A percentile compares a stretch with the other conserved stretches of the same genome.
Conservation (phyloP, 2,329 filamentous ascomycete species). For the Shiraia bambusicola region DNA sequence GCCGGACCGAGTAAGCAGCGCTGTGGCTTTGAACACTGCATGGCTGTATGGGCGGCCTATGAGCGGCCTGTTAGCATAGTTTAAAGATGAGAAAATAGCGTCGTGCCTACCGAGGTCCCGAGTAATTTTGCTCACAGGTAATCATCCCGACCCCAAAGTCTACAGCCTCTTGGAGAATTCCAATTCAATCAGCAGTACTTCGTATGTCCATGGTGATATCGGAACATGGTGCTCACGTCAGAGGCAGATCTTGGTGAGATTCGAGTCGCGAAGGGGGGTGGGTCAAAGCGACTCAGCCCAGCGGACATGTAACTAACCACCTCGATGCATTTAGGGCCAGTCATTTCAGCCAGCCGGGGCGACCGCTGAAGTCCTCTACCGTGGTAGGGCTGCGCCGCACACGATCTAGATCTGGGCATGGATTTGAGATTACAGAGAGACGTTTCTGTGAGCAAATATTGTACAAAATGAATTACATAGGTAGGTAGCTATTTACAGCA, state of each 20-base stretch:
- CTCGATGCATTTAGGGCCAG: background rate
- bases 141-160: too few relatives aligned
- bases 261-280: background rate
- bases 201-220: background rate
- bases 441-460: background rate
- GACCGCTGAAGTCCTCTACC: background rate
- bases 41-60: background rate
- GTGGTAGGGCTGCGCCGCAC: background rate
- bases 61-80: too few relatives aligned
- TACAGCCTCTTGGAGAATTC: background rate
- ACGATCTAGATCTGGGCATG: background rate
- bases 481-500: background rate
- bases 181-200: background rate
- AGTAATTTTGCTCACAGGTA: too few relatives aligned
- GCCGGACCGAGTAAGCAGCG: background rate
- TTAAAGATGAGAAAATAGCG: too few relatives aligned
- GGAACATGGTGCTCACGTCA: conserved; percentile 4
- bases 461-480: background rate
- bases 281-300: background rate
- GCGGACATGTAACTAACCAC: background rate
- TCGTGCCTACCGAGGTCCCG: too few relatives aligned
- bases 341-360: too few relatives aligned
- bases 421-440: too few relatives aligned
- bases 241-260: background rate
- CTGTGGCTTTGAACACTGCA: conserved; percentile 1